Evolutionary conservation across 2,329 filamentous ascomycete genomes (phyloP).

Genomic region (Trichoderma arundinaceum): DNA sequence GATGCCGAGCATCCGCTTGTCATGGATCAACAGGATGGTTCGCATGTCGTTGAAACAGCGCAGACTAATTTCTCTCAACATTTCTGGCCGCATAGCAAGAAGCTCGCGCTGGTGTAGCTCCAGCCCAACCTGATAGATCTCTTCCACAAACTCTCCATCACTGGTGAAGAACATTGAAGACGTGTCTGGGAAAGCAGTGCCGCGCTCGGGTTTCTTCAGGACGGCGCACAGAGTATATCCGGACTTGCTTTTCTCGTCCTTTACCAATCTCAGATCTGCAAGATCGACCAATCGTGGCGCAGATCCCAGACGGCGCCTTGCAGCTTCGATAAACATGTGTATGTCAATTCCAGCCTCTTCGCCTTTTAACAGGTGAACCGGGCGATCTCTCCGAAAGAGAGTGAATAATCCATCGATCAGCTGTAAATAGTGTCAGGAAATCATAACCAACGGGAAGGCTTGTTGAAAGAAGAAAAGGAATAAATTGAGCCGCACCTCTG

Average conservation of each 20-base stretch:
- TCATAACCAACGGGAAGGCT: neutral
- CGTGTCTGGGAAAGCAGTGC: neutral
- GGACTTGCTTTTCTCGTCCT: slow-evolving; percentile 35
- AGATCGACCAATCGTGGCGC: slow-evolving; percentile 45
- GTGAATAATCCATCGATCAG: slow-evolving; percentile 42
- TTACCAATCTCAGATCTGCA: slow-evolving; percentile 43
- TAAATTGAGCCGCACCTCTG: slow-evolving; percentile 33
- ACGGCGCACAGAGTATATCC: slow-evolving; percentile 43
- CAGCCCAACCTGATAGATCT: slow-evolving; percentile 47
- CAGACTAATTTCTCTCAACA: slow-evolving; percentile 45
- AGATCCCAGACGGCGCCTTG: slow-evolving; percentile 39
- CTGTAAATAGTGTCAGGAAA: slow-evolving; percentile 33
- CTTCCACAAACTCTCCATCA: slow-evolving; percentile 41
- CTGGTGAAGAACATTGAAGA: slow-evolving; percentile 32
- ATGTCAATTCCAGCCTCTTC: slow-evolving; percentile 48
- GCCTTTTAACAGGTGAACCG: slow-evolving; percentile 48
- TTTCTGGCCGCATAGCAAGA: slow-evolving; percentile 39
- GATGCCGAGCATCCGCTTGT: slow-evolving; percentile 52
- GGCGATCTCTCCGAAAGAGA: slow-evolving; percentile 41
- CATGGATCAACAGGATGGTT: slow-evolving; percentile 49
- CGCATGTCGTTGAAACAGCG: slow-evolving; percentile 51
- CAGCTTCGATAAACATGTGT: slow-evolving; percentile 45
- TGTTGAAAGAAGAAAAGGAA: neutral
- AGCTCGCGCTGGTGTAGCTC: slow-evolving; percentile 50
- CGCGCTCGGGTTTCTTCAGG: slow-evolving; percentile 13